Conservation (phyloP, 116 monocot species). For the Iris pallida region DNA sequence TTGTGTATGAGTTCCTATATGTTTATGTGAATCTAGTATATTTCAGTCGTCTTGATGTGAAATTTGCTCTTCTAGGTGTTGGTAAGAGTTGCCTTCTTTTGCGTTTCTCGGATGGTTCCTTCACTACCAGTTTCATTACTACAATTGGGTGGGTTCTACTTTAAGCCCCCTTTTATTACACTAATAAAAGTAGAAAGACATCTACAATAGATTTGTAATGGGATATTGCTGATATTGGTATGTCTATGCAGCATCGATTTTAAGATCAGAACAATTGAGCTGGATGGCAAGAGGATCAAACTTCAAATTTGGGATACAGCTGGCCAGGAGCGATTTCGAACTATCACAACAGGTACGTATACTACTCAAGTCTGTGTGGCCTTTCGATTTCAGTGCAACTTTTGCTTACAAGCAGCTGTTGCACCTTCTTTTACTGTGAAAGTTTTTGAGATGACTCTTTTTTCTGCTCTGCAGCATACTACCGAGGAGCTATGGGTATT, state of each 20-base stretch:
- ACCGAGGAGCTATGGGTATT: slow-evolving; percentile 94
- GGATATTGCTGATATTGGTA: background rate
- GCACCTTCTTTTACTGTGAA: background rate
- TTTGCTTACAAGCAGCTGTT: background rate
- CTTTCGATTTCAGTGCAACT: background rate
- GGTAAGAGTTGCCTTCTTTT: slow-evolving; percentile 98
- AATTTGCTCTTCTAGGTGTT: slow-evolving; percentile 53
- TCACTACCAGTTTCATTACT: slow-evolving; percentile 95
- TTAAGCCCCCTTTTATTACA: background rate
- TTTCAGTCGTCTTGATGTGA: background rate
- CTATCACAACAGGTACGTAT: slow-evolving; percentile 81
- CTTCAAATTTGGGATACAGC: slow-evolving; percentile 99
- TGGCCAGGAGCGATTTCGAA: slow-evolving; percentile 90
- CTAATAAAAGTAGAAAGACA: background rate
- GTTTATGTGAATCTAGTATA: background rate
- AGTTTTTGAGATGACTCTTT: background rate
- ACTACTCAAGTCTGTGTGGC: background rate
- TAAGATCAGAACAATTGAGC: slow-evolving; percentile 94
- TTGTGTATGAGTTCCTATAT: too few species aligned
- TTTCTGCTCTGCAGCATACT: slow-evolving; percentile 53
- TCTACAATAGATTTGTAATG: background rate
- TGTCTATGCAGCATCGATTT: slow-evolving; percentile 72
- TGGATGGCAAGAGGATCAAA: slow-evolving; percentile 91
- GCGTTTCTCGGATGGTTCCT: slow-evolving; percentile 96
- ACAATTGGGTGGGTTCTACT: slow-evolving; percentile 71